Base-by-base conservation (phyloP, 169 alveolate genomes). In the Eimeria praecox region DNA sequence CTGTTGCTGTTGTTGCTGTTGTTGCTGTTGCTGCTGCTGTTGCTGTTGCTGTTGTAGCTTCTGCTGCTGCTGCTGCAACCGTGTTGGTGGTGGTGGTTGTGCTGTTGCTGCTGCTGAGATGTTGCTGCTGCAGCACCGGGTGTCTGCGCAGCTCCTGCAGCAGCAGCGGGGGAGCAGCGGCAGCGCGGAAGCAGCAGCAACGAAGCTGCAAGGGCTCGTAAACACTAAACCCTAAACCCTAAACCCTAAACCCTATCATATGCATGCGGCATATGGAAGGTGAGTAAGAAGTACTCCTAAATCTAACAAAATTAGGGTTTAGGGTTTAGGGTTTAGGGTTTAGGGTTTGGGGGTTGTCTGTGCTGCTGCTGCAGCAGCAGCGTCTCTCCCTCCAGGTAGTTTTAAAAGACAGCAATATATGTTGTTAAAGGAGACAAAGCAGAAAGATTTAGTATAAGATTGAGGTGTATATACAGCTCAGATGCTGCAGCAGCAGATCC, bases 21-120 rank as follows among this genome's bases (percentile, higher is more conserved):
- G 91, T 54, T 52, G 73, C 54, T 46, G 69, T 75, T n/a, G 75
- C 75, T n/a, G 91, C 75, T 38, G 91, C 91, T 82, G 91, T 35
- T 33, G 54, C 73, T 10, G 73, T 75, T n/a, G n/a, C n/a, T n/a
- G n/a, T n/a, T n/a, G n/a, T n/a, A 44, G 44, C 44, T 18, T 24
- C 10, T 8, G 85, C 30, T 73, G 85, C 85, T 73, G 85, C 30
- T 73, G 46, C 85, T 38, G 85, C 85, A 5, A 14, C 85, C 38
- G 85, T 30, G n/a, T n/a, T n/a, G n/a, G n/a, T n/a, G n/a, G n/a
- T n/a, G n/a, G n/a, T n/a, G n/a, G n/a, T n/a, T n/a, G n/a, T n/a
- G n/a, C n/a, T n/a, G n/a, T n/a, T n/a, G n/a, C n/a, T 73, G 85
- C 6, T 71, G 82, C 82, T 8, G 82, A 38, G 22, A 5, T 56